These are phyloP conservation scores for Beverwykella pulmonaria DNA, from an alignment of 495 filamentous ascomycete species.

Conservation along the genomic window DNA sequence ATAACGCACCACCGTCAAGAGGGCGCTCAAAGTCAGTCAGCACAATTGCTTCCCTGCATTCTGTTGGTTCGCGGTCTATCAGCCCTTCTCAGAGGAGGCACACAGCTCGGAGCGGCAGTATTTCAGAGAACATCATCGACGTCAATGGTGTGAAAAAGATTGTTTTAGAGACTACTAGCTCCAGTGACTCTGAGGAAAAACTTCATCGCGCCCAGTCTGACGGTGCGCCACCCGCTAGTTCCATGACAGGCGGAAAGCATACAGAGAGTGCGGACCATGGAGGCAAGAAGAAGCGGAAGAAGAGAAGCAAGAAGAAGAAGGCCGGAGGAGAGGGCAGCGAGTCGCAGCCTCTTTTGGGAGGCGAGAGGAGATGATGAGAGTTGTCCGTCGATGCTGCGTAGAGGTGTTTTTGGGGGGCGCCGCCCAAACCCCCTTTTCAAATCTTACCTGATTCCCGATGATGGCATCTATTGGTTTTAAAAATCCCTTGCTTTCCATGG, in stretches of 20 bases:
- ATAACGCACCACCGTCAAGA: not conserved
- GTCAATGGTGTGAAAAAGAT: conserved; percentile 82
- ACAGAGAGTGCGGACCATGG: conserved; percentile 3
- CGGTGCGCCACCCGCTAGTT: not conserved
- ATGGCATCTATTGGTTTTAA: not conserved
- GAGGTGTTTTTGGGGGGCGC: not conserved
- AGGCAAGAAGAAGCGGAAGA: conserved; percentile 29
- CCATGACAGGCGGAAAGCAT: conserved; percentile 3
- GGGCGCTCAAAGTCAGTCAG: conserved; percentile 22
- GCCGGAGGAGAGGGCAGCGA: conserved; percentile 13
- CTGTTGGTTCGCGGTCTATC: conserved; percentile 7
- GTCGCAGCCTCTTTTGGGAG: conserved; percentile 20
- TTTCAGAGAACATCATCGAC: conserved; percentile 64
- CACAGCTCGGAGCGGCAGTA: conserved; percentile 77
- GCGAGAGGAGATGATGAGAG: not conserved
- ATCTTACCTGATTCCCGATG: not conserved
- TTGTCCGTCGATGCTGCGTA: not conserved
- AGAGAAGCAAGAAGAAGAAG: conserved; percentile 30
- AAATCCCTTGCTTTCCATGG: not conserved
- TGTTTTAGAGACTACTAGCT: conserved; percentile 72
- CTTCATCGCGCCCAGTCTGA: conserved; percentile 1
- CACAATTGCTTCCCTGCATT: conserved; percentile 35
- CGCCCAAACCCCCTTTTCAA: not conserved
- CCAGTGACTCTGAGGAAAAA: conserved; percentile 44
- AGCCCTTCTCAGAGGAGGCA: conserved; percentile 46